Evolutionary conservation across 106 monocot species (phyloP).

Genomic region (Acorus gramineus): DNA sequence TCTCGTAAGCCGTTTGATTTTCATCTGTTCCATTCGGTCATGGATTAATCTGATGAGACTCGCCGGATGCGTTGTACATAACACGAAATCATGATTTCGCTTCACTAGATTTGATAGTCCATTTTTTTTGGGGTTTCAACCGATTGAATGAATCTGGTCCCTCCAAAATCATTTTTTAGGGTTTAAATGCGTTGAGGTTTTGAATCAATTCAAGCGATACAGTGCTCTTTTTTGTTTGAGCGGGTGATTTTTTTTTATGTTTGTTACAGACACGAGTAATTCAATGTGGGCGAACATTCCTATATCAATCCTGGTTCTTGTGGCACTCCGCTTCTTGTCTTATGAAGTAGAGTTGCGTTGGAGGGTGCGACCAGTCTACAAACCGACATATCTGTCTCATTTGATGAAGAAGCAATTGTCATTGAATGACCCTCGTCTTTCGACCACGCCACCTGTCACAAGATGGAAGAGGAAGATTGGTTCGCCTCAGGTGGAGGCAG

Average conservation of each 20-base stretch:
- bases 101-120: no score
- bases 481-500: constrained; percentile 70
- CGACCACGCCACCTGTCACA: constrained; percentile 26
- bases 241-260: neutral
- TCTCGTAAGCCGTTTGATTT: constrained; percentile 47
- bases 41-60: no score
- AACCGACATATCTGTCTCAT: constrained; percentile 54
- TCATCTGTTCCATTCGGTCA: neutral
- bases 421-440: constrained; percentile 52
- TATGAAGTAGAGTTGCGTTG: constrained; percentile 75
- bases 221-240: no score
- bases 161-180: no score
- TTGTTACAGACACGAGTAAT: constrained; percentile 84
- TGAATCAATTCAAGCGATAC: no score
- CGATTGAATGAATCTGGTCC: no score
- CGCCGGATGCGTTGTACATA: no score
- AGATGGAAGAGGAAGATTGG: constrained; percentile 76
- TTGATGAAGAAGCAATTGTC: constrained; percentile 59
- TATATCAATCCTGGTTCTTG: constrained; percentile 75
- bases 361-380: constrained; percentile 37
- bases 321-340: constrained; percentile 64
- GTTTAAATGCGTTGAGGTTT: no score
- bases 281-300: constrained; percentile 98
- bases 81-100: no score
- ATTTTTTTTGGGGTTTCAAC: no score